Conservation (phyloP, 345 rosid genomes). For the Firmiana major region DNA sequence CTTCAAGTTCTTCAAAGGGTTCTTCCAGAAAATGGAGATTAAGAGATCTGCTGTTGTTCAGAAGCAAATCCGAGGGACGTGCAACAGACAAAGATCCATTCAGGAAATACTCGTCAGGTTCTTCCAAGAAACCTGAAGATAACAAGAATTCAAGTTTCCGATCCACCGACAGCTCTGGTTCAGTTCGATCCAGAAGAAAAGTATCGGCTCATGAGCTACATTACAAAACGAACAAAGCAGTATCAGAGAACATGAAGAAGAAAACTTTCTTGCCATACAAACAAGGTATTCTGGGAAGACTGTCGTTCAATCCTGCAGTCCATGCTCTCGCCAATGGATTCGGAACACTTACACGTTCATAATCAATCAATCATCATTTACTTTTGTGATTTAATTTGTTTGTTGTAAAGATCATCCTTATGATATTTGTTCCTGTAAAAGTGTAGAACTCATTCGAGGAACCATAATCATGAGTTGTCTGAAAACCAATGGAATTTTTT, state of each 20-base stretch:
- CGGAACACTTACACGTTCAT: neutral
- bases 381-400: neutral
- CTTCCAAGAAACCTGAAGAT: slow-evolving; percentile 59
- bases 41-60: slow-evolving; percentile 67
- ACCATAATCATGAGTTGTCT: neutral
- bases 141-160: slow-evolving; percentile 44
- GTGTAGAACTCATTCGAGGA: slow-evolving; percentile 10
- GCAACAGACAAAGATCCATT: slow-evolving; percentile 51
- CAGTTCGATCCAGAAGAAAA: slow-evolving; percentile 29
- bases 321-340: slow-evolving; percentile 21
- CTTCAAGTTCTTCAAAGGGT: slow-evolving; percentile 35
- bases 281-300: slow-evolving; percentile 68
- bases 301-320: slow-evolving; percentile 53
- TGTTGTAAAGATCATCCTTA: neutral
- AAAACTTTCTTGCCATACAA: slow-evolving; percentile 88
- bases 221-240: slow-evolving; percentile 79
- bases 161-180: slow-evolving; percentile 29
- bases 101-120: slow-evolving; percentile 36
- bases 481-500: neutral
- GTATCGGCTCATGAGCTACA: slow-evolving; percentile 86
- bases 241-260: slow-evolving; percentile 66
- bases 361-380: neutral
- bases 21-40: slow-evolving; percentile 78
- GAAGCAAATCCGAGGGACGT: slow-evolving; percentile 90
- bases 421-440: neutral